Base-by-base conservation (phyloP, 768 basidiomycete species). In the Amanita pallidorosea region DNA sequence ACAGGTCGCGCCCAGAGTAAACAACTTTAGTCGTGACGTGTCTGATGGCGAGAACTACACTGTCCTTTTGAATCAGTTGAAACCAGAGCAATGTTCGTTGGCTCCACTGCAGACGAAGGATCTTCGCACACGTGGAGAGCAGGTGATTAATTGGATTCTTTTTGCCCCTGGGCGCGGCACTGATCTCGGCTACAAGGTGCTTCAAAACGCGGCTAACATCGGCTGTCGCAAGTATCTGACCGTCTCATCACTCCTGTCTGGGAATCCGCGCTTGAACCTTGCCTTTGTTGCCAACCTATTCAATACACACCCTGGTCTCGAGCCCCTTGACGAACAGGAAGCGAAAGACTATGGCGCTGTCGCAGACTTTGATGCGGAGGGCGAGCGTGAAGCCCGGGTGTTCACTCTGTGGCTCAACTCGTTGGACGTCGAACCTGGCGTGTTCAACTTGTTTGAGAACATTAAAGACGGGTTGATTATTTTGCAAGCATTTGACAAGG, bases 361-460 rank as follows among this genome's bases (percentile, higher is more conserved):
- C 33, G 95, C 97, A 60, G 96, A 98, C 69, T 99, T 99, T 59
- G 96, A 99, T 55, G 96, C 95, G 0, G 96, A 99, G 65, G 96
- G 96, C 54, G 96, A 99, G 65, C 83, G 96, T 43, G 96, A 98
- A 66, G 96, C 96, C 4, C 83, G 95, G 34, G 96, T 94, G 27
- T 99, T 99, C 64, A 99, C 88, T 0, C 80, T 99, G 17, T 99
- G 96, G 96, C 75, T 99, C 54, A 99, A 99, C 73, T 93, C 90
- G 11, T 77, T 99, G 46, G 91, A 89, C 55, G 96, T 98, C 53
- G 94, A 99, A 49, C 96, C 96, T 0, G 85, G 83, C 41, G 94
- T 99, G 13, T 92, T 88, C 75, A 94, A 97, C 70, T 68, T 99
- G 54, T 98, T 97, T 62, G 91, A 98, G 73, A 88, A 98, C 63